phyloP scores from a whole-genome alignment of 2,329 filamentous ascomycete genomes.

The Pyricularia sp. region DNA sequence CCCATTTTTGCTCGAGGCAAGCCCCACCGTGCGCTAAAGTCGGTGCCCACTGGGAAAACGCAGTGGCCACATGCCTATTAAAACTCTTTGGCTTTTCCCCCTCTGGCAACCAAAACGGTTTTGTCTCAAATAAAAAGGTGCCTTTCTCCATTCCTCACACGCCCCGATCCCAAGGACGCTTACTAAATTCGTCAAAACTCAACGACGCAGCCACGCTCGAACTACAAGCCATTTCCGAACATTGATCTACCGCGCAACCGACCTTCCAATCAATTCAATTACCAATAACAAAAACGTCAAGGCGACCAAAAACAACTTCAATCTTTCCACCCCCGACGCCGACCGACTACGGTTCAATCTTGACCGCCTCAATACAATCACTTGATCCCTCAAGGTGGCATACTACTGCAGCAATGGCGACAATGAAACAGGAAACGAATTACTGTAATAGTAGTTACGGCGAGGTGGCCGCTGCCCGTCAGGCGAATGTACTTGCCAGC shows the following conservation, averaged over 20 bases:
- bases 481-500: constrained; percentile 75
- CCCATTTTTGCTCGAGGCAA: background rate
- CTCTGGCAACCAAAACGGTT: background rate
- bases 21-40: background rate
- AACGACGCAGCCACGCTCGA: background rate
- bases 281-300: background rate
- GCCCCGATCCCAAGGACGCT: background rate
- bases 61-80: background rate
- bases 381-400: constrained; percentile 17
- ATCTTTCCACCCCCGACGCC: background rate
- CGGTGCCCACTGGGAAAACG: background rate
- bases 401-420: constrained; percentile 39
- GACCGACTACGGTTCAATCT: background rate
- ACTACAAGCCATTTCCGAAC: background rate
- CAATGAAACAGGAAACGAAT: constrained; percentile 63
- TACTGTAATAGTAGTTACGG: constrained; percentile 73
- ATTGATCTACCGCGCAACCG: background rate
- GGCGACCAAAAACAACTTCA: background rate
- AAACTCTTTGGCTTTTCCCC: background rate
- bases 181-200: background rate
- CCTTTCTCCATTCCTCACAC: background rate
- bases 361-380: constrained; percentile 1
- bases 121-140: background rate
- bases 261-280: background rate
- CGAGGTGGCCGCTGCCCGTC: constrained; percentile 48